These are phyloP conservation scores for Xylaria scruposa DNA, from an alignment of 495 filamentous ascomycete genomes.

Conservation along the genomic window DNA sequence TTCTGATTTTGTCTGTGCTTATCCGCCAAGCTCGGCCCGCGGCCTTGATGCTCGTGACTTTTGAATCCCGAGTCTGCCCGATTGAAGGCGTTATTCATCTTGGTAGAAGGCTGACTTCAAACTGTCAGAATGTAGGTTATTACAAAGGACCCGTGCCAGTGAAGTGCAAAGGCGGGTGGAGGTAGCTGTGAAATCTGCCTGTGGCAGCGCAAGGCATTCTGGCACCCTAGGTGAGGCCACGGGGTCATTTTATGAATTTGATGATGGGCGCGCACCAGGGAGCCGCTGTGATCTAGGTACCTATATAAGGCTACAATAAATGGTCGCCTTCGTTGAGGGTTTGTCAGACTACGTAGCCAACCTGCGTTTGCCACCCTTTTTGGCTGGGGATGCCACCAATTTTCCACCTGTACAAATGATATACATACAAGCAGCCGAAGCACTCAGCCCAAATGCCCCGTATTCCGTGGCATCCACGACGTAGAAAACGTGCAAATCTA, in stretches of 20 bases:
- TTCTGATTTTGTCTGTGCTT: neutral
- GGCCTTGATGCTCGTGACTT: neutral
- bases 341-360: no score
- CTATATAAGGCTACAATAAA: neutral
- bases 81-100: neutral
- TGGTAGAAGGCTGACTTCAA: neutral
- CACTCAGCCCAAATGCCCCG: no score
- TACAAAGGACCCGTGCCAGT: neutral
- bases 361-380: no score
- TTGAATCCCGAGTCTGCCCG: neutral
- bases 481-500: no score
- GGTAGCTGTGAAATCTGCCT: neutral
- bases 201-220: constrained; percentile 1
- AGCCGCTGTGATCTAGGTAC: neutral
- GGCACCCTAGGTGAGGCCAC: neutral
- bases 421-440: no score
- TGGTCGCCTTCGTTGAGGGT: neutral
- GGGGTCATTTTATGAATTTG: neutral
- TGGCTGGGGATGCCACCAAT: no score
- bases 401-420: no score
- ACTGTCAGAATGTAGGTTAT: neutral
- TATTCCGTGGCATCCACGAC: no score
- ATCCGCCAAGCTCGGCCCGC: neutral
- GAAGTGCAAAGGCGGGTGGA: neutral
- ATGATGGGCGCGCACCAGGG: constrained; percentile 3